Conservation (phyloP, 2,329 filamentous ascomycete genomes). For the Alternaria arborescens region DNA sequence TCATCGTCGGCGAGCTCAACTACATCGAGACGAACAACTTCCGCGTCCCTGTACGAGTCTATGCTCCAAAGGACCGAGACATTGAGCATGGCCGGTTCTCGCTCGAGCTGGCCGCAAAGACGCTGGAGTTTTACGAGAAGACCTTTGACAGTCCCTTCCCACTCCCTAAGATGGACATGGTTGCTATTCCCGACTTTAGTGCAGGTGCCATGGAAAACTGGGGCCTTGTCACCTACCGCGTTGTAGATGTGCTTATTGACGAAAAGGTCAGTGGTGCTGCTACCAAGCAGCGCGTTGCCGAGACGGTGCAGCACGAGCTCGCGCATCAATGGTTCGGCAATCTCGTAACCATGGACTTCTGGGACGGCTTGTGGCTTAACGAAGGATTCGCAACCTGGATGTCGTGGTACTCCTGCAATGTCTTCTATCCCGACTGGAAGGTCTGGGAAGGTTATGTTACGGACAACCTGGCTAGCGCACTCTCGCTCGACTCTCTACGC, state of each 20-base stretch:
- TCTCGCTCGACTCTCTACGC: constrained; percentile 86
- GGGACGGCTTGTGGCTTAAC: constrained; percentile 97
- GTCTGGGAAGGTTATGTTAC: constrained; percentile 96
- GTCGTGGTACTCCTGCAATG: constrained; percentile 93
- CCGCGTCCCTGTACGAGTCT: constrained; percentile 91
- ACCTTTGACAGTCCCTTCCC: constrained; percentile 89
- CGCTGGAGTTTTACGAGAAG: constrained; percentile 93
- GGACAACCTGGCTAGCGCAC: constrained; percentile 86
- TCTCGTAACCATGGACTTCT: constrained; percentile 97
- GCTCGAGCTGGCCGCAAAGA: constrained; percentile 85
- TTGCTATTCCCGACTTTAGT: constrained; percentile 94
- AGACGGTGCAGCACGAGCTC: constrained; percentile 95
- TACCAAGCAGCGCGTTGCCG: constrained; percentile 90
- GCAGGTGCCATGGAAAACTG: constrained; percentile 99
- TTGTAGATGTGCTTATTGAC: constrained; percentile 89
- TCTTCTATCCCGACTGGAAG: constrained; percentile 97
- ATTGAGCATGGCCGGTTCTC: constrained; percentile 93
- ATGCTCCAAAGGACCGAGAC: constrained; percentile 86
- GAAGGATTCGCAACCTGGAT: constrained; percentile 92
- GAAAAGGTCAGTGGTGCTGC: constrained; percentile 90
- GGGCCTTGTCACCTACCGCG: constrained; percentile 93
- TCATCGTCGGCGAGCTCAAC: constrained; percentile 92
- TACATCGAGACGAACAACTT: constrained; percentile 92
- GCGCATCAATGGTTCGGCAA: constrained; percentile 99
- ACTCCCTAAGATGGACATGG: constrained; percentile 94